phyloP scores from a whole-genome alignment of 2,329 filamentous ascomycete genomes.

The Claviceps sp. region DNA sequence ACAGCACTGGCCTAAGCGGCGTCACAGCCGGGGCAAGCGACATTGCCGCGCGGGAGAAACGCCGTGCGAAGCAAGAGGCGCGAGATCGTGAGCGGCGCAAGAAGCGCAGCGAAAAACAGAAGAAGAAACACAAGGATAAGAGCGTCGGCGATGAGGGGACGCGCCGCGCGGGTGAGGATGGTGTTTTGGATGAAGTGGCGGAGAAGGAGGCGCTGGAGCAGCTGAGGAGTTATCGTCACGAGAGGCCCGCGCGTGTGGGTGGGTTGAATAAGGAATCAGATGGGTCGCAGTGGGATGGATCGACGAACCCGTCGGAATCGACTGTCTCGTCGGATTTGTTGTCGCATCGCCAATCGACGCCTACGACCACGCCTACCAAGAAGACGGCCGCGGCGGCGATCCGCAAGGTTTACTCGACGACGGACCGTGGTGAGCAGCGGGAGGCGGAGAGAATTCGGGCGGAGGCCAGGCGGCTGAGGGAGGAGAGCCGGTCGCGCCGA shows the following conservation, averaged over 20 bases:
- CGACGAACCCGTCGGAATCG: conserved; percentile 51
- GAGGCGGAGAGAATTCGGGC: conserved; percentile 41
- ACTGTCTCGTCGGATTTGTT: conserved; percentile 47
- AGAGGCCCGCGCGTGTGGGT: conserved; percentile 75
- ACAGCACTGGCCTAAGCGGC: conserved; percentile 34
- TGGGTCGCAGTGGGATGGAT: conserved; percentile 66
- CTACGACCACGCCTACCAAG: conserved; percentile 32
- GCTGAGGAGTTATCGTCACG: conserved; percentile 71
- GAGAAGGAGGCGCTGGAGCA: conserved; percentile 53
- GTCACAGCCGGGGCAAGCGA: conserved; percentile 46
- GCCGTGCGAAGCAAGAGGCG: conserved; percentile 38
- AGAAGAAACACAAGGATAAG: not conserved
- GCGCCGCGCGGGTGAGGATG: conserved; percentile 42
- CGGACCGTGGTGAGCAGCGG: conserved; percentile 37
- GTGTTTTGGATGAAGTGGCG: conserved; percentile 48
- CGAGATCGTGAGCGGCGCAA: conserved; percentile 26
- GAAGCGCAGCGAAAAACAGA: conserved; percentile 5
- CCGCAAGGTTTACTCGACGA: conserved; percentile 48
- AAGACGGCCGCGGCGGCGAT: conserved; percentile 28
- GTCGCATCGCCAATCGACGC: conserved; percentile 41
- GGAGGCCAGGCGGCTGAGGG: conserved; percentile 42
- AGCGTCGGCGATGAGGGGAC: conserved; percentile 30
- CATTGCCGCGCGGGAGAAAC: conserved; percentile 39
- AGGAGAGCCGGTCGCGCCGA: conserved; percentile 33
- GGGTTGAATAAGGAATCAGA: conserved; percentile 77